A percentile compares a stretch with the other conserved stretches of the same genome.
Conservation (phyloP, 2,329 filamentous ascomycete species). For the Magnaporthiopsis incrustans region DNA sequence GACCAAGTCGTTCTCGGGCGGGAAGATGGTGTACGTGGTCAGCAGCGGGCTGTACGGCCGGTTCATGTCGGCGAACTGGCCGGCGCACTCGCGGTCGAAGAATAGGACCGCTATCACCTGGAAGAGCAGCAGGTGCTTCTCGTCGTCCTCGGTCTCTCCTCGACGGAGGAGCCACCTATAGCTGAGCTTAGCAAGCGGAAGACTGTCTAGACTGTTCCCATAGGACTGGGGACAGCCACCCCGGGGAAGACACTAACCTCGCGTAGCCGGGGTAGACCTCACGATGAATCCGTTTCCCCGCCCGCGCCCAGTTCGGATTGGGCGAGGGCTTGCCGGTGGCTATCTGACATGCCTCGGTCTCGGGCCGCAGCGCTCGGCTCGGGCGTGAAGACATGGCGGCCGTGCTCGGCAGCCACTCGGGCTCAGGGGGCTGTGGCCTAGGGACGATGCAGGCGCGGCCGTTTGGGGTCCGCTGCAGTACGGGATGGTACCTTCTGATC, state of each 20-base stretch:
- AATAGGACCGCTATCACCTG: conserved; percentile 5
- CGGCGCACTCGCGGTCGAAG: conserved; percentile 5
- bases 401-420: neutral
- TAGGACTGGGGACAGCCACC: neutral
- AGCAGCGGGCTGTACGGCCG: neutral
- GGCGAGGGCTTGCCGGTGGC: neutral
- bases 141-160: neutral
- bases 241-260: neutral
- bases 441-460: too few relatives aligned
- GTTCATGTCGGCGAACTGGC: neutral
- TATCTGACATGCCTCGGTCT: conserved; percentile 1
- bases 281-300: neutral
- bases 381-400: neutral
- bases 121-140: neutral
- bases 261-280: neutral
- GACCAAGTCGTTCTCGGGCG: neutral
- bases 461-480: neutral
- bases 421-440: neutral
- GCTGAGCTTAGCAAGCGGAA: neutral
- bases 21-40: neutral
- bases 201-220: too few relatives aligned
- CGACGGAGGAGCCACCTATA: neutral
- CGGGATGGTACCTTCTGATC: neutral
- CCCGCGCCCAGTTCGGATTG: neutral
- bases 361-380: conserved; percentile 5